phyloP scores from a whole-genome alignment of 2,329 filamentous ascomycete species.

The Tolypocladium amazonense region DNA sequence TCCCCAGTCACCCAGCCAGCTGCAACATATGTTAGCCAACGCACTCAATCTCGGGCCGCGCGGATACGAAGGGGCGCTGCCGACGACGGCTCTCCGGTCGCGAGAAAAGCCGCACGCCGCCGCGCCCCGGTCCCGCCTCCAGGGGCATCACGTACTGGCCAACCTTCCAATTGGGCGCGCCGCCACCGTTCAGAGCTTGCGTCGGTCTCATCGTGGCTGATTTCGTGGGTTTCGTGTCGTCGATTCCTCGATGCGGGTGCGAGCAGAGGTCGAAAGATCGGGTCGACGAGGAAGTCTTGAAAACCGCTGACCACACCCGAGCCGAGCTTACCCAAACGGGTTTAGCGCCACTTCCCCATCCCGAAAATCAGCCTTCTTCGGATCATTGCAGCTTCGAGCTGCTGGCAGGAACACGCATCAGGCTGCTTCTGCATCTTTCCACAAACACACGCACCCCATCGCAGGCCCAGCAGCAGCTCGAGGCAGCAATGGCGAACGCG shows the following conservation, averaged over 20 bases:
- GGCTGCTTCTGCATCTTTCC: neutral
- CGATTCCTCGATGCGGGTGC: conserved; percentile 12
- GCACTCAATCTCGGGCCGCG: neutral
- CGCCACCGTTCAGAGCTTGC: conserved; percentile 23
- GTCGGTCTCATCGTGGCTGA: conserved; percentile 29
- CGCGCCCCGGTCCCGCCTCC: conserved; percentile 1
- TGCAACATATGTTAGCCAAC: conserved; percentile 25
- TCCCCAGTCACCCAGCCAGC: conserved; percentile 68
- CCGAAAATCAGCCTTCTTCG: conserved; percentile 11
- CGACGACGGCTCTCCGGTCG: neutral
- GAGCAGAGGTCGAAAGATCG: conserved; percentile 13
- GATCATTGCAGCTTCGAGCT: neutral
- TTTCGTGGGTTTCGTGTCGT: conserved; percentile 12
- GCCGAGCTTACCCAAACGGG: conserved; percentile 23
- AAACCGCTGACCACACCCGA: conserved; percentile 14
- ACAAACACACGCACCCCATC: neutral
- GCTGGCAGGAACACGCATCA: neutral
- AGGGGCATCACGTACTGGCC: conserved; percentile 22
- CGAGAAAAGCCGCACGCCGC: conserved; percentile 22
- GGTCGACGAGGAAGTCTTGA: conserved; percentile 11
- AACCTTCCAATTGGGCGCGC: conserved; percentile 19
- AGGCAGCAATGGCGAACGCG: conserved; percentile 35
- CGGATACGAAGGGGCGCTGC: neutral
- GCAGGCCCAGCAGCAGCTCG: neutral
- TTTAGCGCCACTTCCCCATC: conserved; percentile 14